Conservation (phyloP, 768 basidiomycete species). For the Pholiota microspora region DNA sequence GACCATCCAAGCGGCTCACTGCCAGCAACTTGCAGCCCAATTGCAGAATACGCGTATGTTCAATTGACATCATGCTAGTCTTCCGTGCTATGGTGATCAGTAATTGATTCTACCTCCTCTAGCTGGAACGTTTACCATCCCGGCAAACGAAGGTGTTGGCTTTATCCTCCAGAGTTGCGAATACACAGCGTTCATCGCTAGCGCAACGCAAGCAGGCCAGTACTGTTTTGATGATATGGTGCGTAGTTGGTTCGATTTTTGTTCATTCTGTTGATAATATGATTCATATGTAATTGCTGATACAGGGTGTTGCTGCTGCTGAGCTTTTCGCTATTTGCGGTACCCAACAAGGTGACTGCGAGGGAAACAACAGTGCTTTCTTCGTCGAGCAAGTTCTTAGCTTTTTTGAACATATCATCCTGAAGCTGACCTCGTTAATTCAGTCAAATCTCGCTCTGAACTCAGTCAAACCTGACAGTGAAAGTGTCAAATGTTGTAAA, state of each 20-base stretch:
- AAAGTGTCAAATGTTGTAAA: too few relatives aligned
- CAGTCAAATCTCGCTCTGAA: not conserved
- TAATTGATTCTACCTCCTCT: not conserved
- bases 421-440: not conserved
- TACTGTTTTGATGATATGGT: constrained; percentile 16
- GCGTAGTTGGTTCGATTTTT: not conserved
- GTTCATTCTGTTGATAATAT: not conserved
- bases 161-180: constrained; percentile 15
- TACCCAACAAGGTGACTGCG: constrained; percentile 7
- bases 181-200: constrained; percentile 8
- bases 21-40: constrained; percentile 4
- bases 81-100: too few relatives aligned
- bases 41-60: constrained; percentile 9
- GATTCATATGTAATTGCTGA: not conserved
- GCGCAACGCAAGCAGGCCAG: constrained; percentile 1
- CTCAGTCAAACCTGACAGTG: too few relatives aligned
- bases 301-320: constrained; percentile 4
- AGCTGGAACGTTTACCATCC: constrained; percentile 10
- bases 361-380: not conserved
- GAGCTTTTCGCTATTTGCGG: constrained; percentile 6
- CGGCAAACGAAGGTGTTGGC: constrained; percentile 10
- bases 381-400: constrained; percentile 9
- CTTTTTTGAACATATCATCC: not conserved
- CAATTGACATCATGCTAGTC: not conserved
- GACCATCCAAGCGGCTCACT: constrained; percentile 8